phyloP scores from a whole-genome alignment of 169 alveolate species.

The Plasmodium coatneyi region DNA sequence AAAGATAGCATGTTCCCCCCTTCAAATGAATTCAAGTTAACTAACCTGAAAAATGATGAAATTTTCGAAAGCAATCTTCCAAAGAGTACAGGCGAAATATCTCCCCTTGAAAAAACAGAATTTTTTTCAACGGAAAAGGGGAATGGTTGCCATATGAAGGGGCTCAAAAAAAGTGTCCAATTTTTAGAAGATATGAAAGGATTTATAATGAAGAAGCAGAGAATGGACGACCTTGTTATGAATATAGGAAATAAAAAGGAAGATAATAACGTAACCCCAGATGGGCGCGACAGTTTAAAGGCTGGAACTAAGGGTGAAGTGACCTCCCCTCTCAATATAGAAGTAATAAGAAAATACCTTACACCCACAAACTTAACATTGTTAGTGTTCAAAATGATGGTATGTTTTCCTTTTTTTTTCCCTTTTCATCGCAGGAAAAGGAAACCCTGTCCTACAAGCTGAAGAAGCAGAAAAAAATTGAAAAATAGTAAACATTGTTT shows the following conservation, averaged over 20 bases:
- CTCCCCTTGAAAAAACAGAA: neutral
- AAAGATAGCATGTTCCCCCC: neutral
- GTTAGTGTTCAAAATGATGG: neutral
- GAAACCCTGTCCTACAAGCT: constrained; percentile 57
- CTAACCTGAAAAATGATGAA: constrained; percentile 26
- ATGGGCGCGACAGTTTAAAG: neutral
- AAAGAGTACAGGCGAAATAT: neutral
- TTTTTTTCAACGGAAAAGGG: neutral
- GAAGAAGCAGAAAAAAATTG: constrained; percentile 63
- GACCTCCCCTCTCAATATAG: constrained; percentile 2
- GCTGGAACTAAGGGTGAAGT: constrained; percentile 5
- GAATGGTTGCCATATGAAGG: neutral
- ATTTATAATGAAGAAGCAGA: constrained; percentile 39
- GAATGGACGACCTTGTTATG: constrained; percentile 18
- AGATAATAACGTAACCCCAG: neutral
- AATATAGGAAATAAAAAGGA: constrained; percentile 37
- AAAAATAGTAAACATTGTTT: constrained; percentile 47
- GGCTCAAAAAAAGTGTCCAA: constrained; percentile 29
- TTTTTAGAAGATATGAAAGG: constrained; percentile 52
- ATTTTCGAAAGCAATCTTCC: constrained; percentile 45
- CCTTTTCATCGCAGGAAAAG: constrained; percentile 13
- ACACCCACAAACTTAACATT: neutral
- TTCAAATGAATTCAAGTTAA: constrained; percentile 7
- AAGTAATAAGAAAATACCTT: neutral
- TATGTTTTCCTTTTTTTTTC: neutral